These are phyloP conservation scores for Vigna hirtella DNA, from an alignment of 306 rosid genomes.

Conservation along the genomic window DNA sequence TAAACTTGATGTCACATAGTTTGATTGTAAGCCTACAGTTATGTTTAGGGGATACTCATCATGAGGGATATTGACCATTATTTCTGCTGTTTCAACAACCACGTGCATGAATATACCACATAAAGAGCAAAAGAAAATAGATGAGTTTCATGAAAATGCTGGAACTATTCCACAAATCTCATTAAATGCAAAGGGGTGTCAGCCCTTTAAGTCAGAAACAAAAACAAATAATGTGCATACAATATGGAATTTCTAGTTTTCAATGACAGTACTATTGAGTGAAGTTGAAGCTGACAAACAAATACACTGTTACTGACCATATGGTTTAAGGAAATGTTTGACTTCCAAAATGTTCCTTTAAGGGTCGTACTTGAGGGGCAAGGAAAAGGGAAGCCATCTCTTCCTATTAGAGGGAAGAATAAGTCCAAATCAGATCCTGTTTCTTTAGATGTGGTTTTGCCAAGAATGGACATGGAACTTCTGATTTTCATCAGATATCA, in stretches of 20 bases:
- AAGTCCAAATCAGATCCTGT: constrained; percentile 15
- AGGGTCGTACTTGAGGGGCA: constrained; percentile 10
- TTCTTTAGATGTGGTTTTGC: constrained; percentile 3
- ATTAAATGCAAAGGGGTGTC: neutral
- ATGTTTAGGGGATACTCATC: constrained; percentile 4
- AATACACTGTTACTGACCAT: constrained; percentile 11
- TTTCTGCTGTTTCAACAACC: constrained; percentile 11
- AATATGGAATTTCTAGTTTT: neutral
- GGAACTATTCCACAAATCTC: neutral
- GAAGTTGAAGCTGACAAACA: constrained; percentile 34
- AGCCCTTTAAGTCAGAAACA: neutral
- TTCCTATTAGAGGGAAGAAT: constrained; percentile 9
- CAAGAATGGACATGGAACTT: constrained; percentile 24
- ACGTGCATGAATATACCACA: neutral
- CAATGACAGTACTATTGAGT: constrained; percentile 3
- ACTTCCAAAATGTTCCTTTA: constrained; percentile 20
- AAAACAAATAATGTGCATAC: neutral
- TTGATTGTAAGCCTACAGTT: neutral
- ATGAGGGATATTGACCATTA: constrained; percentile 9
- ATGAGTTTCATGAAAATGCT: constrained; percentile 12
- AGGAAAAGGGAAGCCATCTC: constrained; percentile 9
- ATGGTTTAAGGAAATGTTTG: constrained; percentile 20
- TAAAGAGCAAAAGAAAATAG: neutral
- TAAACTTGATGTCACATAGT: constrained; percentile 10
- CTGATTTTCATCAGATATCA: constrained; percentile 16